Base-by-base conservation (phyloP, 306 rosid genomes). In the Luffa aegyptiaca region DNA sequence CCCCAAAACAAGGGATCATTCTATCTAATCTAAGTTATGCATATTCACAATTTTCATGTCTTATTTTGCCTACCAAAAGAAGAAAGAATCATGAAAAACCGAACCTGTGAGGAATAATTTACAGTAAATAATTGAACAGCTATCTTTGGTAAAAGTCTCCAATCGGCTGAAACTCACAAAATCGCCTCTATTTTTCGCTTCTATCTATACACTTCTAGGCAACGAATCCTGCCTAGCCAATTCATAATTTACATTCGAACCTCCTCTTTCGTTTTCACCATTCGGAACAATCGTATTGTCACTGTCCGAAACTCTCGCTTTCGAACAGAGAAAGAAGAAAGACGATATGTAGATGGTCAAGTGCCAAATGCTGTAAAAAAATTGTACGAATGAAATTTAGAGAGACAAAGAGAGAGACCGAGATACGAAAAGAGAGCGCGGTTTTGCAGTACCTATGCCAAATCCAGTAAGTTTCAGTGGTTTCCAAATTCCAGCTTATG, bases 311-410 rank as follows among this genome's bases (percentile, higher is more conserved):
- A 61, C 11, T 46, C 78, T 82, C 63, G 77, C 85, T 86, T 92
- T 95, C 48, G 98, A 87, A 55, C 90, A 89, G 18, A 89, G 92
- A 86, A 89, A 89, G 85, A 89, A 87, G 86, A 89, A 87, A n/a
- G 99, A 96, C 57, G 99, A 90, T 42, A 90, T 89, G 78, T 96
- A 93, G 80, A 96, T 91, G 36, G 96, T 80, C 74, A 82, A 64
- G 83, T 96, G 99, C 99, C 99, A 96, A 70, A 92, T 82, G 92
- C 99, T 96, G 99, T 73, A 85, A 77, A 80, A 14, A 78, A 82
- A 81, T 82, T 73, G 1, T 26, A 83, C 10, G 58, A 71, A 79
- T 56, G 79, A 31, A 63, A 33, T 48, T 79, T 18, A 61, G 76
- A 52, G 82, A 58, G 13, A 74, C 42, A 82, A 49, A 83, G 86